Percentiles rank a stretch among this genome's conserved stretches.
Evolutionary conservation across 805 yeast species (phyloP).

Genomic region (Pichia kluyveri): DNA sequence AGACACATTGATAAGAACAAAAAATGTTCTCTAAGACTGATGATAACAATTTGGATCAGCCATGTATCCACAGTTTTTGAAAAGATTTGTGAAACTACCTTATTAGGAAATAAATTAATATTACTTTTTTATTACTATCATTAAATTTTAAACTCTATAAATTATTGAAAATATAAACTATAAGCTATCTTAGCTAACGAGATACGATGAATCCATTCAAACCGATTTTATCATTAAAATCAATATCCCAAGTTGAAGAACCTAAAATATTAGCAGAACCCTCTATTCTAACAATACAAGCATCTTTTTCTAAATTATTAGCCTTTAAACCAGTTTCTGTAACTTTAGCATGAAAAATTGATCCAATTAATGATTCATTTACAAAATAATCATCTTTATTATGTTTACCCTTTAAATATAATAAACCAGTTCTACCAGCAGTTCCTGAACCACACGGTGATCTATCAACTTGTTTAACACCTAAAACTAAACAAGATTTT

Average conservation of each 20-base stretch:
- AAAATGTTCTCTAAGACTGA: too few relatives aligned
- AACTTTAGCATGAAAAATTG: conserved; percentile 14
- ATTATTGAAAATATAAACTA: too few relatives aligned
- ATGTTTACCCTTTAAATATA: conserved; percentile 12
- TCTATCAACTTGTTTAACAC: conserved; percentile 20
- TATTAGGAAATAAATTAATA: too few relatives aligned
- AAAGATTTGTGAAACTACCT: too few relatives aligned
- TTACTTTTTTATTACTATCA: too few relatives aligned
- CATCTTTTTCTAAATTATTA: conserved; percentile 12
- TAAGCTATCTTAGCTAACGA: conserved; percentile 3
- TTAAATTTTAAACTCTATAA: too few relatives aligned
- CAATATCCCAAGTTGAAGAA: conserved; percentile 16
- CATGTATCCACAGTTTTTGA: too few relatives aligned
- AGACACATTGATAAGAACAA: too few relatives aligned
- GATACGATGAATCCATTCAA: conserved; percentile 15
- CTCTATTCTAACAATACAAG: conserved; percentile 18
- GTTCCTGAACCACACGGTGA: conserved; percentile 25
- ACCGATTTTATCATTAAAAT: conserved; percentile 15
- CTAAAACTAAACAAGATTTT: conserved; percentile 17
- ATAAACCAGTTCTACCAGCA: conserved; percentile 19
- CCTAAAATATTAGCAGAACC: conserved; percentile 20
- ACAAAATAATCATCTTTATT: conserved; percentile 5
- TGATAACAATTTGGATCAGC: too few relatives aligned
- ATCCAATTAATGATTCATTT: conserved; percentile 21
- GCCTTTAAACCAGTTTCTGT: conserved; percentile 13